phyloP scores from a whole-genome alignment of 2,329 filamentous ascomycete species.

The Westerdykella ornata region DNA sequence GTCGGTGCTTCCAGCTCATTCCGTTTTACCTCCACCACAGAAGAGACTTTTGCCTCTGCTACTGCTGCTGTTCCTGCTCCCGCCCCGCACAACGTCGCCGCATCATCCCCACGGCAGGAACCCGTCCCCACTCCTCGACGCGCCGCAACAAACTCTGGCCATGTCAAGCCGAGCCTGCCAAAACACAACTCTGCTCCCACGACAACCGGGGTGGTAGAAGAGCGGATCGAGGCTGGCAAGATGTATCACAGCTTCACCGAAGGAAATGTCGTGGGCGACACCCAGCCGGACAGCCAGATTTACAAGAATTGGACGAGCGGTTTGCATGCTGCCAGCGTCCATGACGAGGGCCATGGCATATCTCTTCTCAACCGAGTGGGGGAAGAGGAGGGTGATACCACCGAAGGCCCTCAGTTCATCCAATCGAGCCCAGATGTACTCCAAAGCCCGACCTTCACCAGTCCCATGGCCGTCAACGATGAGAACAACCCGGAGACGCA shows the following conservation, averaged over 20 bases:
- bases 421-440: conserved; percentile 22
- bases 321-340: not conserved
- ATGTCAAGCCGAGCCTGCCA: conserved; percentile 27
- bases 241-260: conserved; percentile 35
- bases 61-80: conserved; percentile 6
- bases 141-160: conserved; percentile 16
- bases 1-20: conserved; percentile 19
- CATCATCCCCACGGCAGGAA: conserved; percentile 11
- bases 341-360: conserved; percentile 7
- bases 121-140: conserved; percentile 22
- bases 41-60: conserved; percentile 10
- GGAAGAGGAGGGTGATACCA: conserved; percentile 12
- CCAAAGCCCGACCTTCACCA: conserved; percentile 21
- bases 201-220: conserved; percentile 14
- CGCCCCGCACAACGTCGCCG: conserved; percentile 7
- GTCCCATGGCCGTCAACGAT: conserved; percentile 24
- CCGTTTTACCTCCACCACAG: conserved; percentile 22
- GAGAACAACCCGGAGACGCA: conserved; percentile 19
- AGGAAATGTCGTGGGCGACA: conserved; percentile 39
- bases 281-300: conserved; percentile 44
- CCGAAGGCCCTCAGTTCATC: conserved; percentile 16
- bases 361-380: conserved; percentile 15
- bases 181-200: conserved; percentile 30
- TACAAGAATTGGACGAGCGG: conserved; percentile 37
- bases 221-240: conserved; percentile 14